Evolutionary conservation across 345 rosid genomes (phyloP), one percentile per base, ranked within the genome.

Genomic region (Lagerstroemia speciosa): DNA sequence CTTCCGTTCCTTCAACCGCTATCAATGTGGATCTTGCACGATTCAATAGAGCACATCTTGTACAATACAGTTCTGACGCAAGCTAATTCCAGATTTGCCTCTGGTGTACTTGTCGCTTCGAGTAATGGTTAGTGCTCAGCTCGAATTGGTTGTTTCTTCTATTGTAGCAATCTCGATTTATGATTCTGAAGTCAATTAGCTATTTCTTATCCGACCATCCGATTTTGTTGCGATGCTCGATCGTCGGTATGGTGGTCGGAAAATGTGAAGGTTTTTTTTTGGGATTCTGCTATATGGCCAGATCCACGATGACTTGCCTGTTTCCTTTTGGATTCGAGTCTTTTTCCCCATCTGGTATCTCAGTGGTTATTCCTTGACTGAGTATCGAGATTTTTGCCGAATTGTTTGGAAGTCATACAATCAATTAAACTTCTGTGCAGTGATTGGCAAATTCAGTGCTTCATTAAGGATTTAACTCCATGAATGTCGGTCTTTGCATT

Each of bases 401-500:
- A 38, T 14, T 38, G 1, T 38, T n/a, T 38, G 7, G 11, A 15
- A 31, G 24, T 64, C 3, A 37, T 65, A 24, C 17, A 36, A 8
- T 22, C 7, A n/a, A n/a, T 65, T 27, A n/a, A 20, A 19, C 46
- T 9, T 17, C 26, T n/a, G n/a, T n/a, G 37, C 9, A 30, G 34
- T 67, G 24, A 67, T 31, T 31, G 37, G 69, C 38, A 29, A 50
- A 67, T 32, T 8, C 14, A 8, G 69, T 5, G 36, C 37, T 40
- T 67, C 20, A 14, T 8, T 57, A 93, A 93, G 78, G 98, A 93
- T 70, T 93, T 34, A 20, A 24, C 3, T 22, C 46, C 53, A 16
- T 53, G 29, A 53, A 53, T 53, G 29, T 53, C 6, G 27, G 30
- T 61, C 43, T 1, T 61, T 27, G 17, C 12, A 11, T 57, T 73